A percentile compares a stretch with the other conserved stretches of the same genome.
These are phyloP conservation scores for Apiospora arundinis DNA, from an alignment of 2,329 filamentous ascomycete genomes.

Conservation along the genomic window DNA sequence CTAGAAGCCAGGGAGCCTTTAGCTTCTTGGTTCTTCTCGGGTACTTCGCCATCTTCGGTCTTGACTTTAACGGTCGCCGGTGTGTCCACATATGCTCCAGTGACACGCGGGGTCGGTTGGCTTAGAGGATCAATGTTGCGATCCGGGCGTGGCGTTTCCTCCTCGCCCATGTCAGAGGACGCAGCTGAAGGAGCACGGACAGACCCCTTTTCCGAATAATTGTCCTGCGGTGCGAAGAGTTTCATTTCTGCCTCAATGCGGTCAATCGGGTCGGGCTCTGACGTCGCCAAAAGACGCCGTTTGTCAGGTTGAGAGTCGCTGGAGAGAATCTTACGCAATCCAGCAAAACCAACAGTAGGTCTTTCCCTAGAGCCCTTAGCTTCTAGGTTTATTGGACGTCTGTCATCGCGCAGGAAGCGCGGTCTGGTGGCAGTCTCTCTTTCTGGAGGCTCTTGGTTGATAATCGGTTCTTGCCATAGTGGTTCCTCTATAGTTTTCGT, in stretches of 20 bases:
- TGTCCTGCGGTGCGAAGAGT: conserved; percentile 61
- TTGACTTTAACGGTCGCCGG: conserved; percentile 51
- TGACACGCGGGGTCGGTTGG: conserved; percentile 60
- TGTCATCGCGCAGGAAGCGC: conserved; percentile 31
- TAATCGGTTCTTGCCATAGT: conserved; percentile 22
- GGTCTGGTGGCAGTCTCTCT: conserved; percentile 30
- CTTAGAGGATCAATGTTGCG: conserved; percentile 51
- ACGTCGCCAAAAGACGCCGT: conserved; percentile 52
- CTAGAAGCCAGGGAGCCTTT: conserved; percentile 17
- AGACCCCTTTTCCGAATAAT: conserved; percentile 62
- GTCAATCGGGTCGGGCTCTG: conserved; percentile 61
- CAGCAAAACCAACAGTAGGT: conserved; percentile 55
- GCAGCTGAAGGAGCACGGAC: conserved; percentile 56
- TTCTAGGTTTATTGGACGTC: conserved; percentile 31
- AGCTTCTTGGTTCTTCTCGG: conserved; percentile 22
- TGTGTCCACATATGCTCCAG: conserved; percentile 63
- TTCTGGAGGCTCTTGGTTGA: conserved; percentile 25
- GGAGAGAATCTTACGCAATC: conserved; percentile 50
- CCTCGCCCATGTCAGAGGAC: conserved; percentile 42
- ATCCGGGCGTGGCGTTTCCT: conserved; percentile 55
- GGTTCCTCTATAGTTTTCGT: conserved; percentile 28
- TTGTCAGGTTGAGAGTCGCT: conserved; percentile 56
- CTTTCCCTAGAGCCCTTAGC: conserved; percentile 39
- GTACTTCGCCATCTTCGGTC: conserved; percentile 28
- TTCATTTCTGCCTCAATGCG: conserved; percentile 63